Conservation (phyloP, 352 stramenopile genomes). For the Elongisporangium senticosum region DNA sequence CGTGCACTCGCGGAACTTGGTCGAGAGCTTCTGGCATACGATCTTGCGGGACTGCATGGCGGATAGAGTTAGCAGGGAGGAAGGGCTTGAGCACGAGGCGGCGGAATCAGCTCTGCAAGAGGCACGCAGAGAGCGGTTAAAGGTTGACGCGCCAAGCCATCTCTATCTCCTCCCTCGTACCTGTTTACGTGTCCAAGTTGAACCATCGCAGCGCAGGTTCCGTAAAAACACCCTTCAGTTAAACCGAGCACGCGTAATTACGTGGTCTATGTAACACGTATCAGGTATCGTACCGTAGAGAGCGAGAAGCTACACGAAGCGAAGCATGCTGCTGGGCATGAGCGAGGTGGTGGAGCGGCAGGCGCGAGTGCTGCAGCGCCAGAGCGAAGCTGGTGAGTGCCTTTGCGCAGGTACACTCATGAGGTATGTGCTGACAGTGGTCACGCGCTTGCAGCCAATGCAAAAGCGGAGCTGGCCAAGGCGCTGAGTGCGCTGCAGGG, state of each 20-base stretch:
- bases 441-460: conserved; percentile 5
- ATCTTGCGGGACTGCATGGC: conserved; percentile 69
- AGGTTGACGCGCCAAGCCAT: conserved; percentile 3
- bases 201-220: conserved; percentile 2
- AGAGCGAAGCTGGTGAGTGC: background rate
- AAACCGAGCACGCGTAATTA: too few relatives aligned
- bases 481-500: conserved; percentile 33
- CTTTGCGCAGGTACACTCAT: background rate
- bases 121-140: conserved; percentile 2
- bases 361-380: too few relatives aligned
- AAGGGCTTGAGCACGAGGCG: background rate
- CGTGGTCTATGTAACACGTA: too few relatives aligned
- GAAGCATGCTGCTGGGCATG: too few relatives aligned
- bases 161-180: background rate
- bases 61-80: background rate
- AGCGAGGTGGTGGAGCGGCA: too few relatives aligned
- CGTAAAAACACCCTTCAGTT: too few relatives aligned
- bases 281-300: too few relatives aligned
- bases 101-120: conserved; percentile 2
- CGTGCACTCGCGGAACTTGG: conserved; percentile 74
- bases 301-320: too few relatives aligned
- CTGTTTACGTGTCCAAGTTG: conserved; percentile 13
- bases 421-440: too few relatives aligned
- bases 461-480: conserved; percentile 25
- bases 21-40: conserved; percentile 72